phyloP scores from a whole-genome alignment of 139 green algal genomes.

The Micractinium conductrix region DNA sequence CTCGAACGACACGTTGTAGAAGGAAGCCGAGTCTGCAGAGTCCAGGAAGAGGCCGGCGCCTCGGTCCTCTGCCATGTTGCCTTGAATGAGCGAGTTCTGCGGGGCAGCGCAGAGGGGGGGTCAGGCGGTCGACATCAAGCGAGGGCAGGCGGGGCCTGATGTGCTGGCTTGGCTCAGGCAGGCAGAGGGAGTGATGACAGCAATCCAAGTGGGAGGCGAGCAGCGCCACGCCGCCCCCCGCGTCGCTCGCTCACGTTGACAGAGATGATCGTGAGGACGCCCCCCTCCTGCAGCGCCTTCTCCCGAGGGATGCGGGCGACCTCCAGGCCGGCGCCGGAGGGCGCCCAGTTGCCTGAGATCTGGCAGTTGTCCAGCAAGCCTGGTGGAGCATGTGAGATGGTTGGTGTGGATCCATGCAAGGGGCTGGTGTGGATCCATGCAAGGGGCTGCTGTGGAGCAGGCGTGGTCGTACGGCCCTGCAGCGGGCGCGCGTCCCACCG shows the following conservation, averaged over 20 bases:
- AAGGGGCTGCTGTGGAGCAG: not conserved
- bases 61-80: slow-evolving; percentile 19
- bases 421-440: not conserved
- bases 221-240: no score
- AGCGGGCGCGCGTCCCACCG: no score
- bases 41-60: slow-evolving; percentile 35
- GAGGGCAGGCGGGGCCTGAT: no score
- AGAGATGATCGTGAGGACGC: not conserved
- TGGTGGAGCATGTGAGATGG: no score
- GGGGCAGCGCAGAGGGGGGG: no score
- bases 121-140: no score
- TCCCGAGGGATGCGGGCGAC: not conserved
- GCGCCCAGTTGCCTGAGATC: not conserved
- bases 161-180: no score
- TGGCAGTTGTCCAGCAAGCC: slow-evolving; percentile 1
- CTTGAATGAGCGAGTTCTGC: not conserved
- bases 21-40: not conserved
- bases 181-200: no score
- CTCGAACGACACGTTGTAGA: slow-evolving; percentile 18
- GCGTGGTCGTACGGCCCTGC: not conserved
- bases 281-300: not conserved
- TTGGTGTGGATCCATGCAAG: not conserved
- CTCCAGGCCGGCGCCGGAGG: not conserved
- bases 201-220: no score
- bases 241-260: not conserved